Conservation (phyloP, 2,329 filamentous ascomycete genomes). For the Cercospora sp. region DNA sequence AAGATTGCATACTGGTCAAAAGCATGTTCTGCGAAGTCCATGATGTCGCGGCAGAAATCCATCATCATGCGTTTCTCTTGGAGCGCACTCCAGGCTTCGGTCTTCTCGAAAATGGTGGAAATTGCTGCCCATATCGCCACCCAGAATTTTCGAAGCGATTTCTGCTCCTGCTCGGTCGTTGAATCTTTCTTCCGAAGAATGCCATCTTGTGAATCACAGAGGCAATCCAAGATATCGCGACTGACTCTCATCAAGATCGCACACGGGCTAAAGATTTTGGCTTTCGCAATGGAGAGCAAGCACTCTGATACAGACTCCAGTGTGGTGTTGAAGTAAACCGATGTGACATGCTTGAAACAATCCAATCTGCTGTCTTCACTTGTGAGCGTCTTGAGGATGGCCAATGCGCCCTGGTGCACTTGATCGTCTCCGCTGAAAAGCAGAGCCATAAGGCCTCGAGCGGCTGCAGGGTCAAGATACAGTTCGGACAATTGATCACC, state of each 20-base stretch:
- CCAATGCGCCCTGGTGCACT: constrained; percentile 76
- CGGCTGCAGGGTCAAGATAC: constrained; percentile 66
- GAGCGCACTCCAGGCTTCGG: constrained; percentile 72
- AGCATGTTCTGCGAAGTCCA: constrained; percentile 85
- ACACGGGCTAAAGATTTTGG: constrained; percentile 60
- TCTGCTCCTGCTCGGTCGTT: constrained; percentile 58
- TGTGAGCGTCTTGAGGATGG: constrained; percentile 80
- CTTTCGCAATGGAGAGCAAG: constrained; percentile 56
- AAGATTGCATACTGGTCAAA: constrained; percentile 85
- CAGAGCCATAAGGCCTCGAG: constrained; percentile 72
- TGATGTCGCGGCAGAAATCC: constrained; percentile 90
- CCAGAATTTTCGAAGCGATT: constrained; percentile 77
- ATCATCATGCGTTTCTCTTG: constrained; percentile 79
- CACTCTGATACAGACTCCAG: constrained; percentile 59
- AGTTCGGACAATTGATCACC: constrained; percentile 67
- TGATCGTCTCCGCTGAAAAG: constrained; percentile 78
- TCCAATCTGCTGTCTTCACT: constrained; percentile 64
- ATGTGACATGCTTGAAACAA: constrained; percentile 62
- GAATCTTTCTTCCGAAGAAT: constrained; percentile 60
- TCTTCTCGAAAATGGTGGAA: constrained; percentile 76
- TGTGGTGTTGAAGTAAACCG: constrained; percentile 56
- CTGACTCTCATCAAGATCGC: constrained; percentile 62
- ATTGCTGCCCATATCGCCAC: constrained; percentile 78
- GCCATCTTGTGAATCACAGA: constrained; percentile 64
- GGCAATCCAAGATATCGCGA: constrained; percentile 62